phyloP scores from a whole-genome alignment of 768 basidiomycete species.

The Kwoniella bestiolae region DNA sequence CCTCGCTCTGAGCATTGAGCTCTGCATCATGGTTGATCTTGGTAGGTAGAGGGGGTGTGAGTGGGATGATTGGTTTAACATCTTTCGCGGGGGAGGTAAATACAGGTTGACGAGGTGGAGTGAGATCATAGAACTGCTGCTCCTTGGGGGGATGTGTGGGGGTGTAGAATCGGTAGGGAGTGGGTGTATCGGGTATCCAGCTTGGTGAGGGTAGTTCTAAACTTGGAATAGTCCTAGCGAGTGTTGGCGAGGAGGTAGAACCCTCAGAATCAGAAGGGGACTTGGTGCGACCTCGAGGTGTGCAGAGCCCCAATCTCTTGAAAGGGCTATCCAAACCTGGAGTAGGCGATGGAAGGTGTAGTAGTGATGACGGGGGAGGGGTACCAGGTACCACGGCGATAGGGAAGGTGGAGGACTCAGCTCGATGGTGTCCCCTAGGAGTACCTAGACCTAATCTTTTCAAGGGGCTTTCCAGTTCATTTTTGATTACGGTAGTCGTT shows the following conservation, averaged over 20 bases:
- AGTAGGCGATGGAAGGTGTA: not conserved
- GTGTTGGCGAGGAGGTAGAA: not conserved
- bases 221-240: too few relatives aligned
- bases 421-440: not conserved
- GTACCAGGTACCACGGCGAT: not conserved
- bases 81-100: not conserved
- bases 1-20: not conserved
- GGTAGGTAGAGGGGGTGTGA: not conserved
- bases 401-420: not conserved
- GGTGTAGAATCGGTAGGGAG: slow-evolving; percentile 10
- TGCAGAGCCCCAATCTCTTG: not conserved
- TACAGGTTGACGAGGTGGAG: not conserved
- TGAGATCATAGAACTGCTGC: not conserved
- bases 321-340: slow-evolving; percentile 17
- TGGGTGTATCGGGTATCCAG: slow-evolving; percentile 21
- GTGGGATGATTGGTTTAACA: not conserved
- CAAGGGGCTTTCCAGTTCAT: slow-evolving; percentile 2
- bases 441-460: not conserved
- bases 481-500: not conserved
- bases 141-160: not conserved
- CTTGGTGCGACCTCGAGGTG: not conserved
- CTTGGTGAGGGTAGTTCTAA: not conserved
- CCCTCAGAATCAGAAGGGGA: not conserved
- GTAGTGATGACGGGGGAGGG: not conserved
- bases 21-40: not conserved